These are phyloP conservation scores for Eucalyptus marginata DNA, from an alignment of 345 rosid species.

Conservation along the genomic window DNA sequence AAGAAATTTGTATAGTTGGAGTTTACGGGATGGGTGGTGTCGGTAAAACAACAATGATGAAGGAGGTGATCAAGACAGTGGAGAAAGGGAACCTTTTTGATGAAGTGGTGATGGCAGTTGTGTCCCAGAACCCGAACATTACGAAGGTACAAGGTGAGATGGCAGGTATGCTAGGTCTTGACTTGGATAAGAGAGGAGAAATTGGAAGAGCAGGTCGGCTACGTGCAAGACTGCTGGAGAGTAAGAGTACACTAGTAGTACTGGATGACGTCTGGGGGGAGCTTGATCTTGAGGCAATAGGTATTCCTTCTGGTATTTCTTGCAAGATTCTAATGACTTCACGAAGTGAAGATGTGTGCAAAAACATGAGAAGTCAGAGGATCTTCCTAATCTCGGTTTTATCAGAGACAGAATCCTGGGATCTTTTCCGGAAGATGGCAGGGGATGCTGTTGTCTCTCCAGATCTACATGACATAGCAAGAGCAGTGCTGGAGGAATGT, in stretches of 20 bases:
- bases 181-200: background rate
- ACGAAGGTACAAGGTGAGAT: background rate
- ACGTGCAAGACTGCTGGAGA: background rate
- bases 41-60: no score
- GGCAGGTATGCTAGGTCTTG: accelerated
- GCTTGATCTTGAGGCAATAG: background rate
- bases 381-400: accelerated
- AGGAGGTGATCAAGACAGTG: no score
- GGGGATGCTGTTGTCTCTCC: accelerated
- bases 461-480: background rate
- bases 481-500: accelerated
- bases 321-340: background rate
- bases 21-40: no score
- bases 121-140: accelerated
- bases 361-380: background rate
- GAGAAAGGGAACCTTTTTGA: accelerated
- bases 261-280: background rate
- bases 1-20: background rate
- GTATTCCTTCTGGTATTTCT: background rate
- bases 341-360: background rate
- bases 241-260: background rate
- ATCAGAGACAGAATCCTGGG: no score
- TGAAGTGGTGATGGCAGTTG: background rate
- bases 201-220: background rate
- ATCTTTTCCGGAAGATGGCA: background rate